phyloP scores from a whole-genome alignment of 1,139 yeast genomes.

The Suhomyces chickasaworum region DNA sequence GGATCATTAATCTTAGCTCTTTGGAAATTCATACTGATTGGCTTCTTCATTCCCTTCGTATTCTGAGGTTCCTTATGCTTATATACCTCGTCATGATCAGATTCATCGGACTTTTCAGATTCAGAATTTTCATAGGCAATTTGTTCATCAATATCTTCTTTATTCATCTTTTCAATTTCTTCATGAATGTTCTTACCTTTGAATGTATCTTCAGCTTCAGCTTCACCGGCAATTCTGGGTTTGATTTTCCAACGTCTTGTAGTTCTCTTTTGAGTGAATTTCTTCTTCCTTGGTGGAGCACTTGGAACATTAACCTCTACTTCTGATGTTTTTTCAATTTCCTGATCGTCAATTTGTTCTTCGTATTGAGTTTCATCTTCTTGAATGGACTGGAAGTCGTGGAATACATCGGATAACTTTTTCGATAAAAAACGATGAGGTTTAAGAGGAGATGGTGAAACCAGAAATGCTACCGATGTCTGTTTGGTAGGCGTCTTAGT shows the following conservation, averaged over 20 bases:
- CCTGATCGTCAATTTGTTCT: slow-evolving; percentile 18
- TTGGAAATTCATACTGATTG: slow-evolving; percentile 43
- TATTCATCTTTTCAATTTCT: slow-evolving; percentile 35
- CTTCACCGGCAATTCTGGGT: slow-evolving; percentile 35
- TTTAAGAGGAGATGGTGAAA: slow-evolving; percentile 51
- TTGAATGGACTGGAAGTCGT: slow-evolving; percentile 30
- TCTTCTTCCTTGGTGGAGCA: slow-evolving; percentile 29
- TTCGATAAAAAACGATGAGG: slow-evolving; percentile 39
- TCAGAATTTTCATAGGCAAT: slow-evolving; percentile 26
- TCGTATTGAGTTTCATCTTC: slow-evolving; percentile 19
- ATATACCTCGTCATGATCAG: slow-evolving; percentile 27
- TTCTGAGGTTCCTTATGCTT: slow-evolving; percentile 13
- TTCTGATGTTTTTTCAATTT: slow-evolving; percentile 22
- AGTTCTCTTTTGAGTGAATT: slow-evolving; percentile 59
- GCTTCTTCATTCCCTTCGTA: slow-evolving; percentile 31
- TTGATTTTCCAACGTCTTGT: slow-evolving; percentile 62
- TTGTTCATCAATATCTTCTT: slow-evolving; percentile 24
- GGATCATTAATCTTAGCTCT: slow-evolving; percentile 48
- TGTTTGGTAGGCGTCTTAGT: slow-evolving; percentile 15
- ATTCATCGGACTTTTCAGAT: slow-evolving; percentile 19
- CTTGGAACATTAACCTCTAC: slow-evolving; percentile 6
- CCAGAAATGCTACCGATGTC: slow-evolving; percentile 29
- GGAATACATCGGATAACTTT: slow-evolving; percentile 34
- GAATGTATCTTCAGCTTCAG: slow-evolving; percentile 30
- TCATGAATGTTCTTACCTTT: slow-evolving; percentile 44